phyloP scores from a whole-genome alignment of 1,139 yeast species.

The Ogataea hybrid region DNA sequence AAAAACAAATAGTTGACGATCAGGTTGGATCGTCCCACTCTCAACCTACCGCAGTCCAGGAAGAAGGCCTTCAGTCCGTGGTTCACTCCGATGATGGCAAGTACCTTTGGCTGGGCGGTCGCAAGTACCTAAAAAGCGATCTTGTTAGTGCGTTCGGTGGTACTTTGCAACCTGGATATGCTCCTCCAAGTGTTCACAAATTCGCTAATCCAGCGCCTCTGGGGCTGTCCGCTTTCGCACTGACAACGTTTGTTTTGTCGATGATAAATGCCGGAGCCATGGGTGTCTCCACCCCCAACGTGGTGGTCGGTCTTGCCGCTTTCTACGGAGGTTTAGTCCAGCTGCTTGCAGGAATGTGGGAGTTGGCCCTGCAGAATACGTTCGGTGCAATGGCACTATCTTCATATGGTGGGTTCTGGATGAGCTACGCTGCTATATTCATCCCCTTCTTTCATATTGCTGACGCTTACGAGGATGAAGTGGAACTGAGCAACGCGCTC shows the following conservation, averaged over 20 bases:
- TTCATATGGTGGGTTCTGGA: slow-evolving; percentile 90
- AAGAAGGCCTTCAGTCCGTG: slow-evolving; percentile 22
- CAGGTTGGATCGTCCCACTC: slow-evolving; percentile 20
- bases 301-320: slow-evolving; percentile 71
- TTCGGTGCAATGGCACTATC: slow-evolving; percentile 87
- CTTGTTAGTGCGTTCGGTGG: slow-evolving; percentile 74
- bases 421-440: slow-evolving; percentile 67
- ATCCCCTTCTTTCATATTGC: slow-evolving; percentile 73
- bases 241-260: slow-evolving; percentile 80
- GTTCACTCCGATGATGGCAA: slow-evolving; percentile 40
- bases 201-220: slow-evolving; percentile 90
- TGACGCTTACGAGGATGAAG: slow-evolving; percentile 40
- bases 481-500: slow-evolving; percentile 51
- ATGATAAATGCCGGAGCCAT: slow-evolving; percentile 63
- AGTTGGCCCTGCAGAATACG: slow-evolving; percentile 72
- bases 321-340: slow-evolving; percentile 89
- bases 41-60: slow-evolving; percentile 13
- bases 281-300: slow-evolving; percentile 49
- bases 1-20: slow-evolving; percentile 29
- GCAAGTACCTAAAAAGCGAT: slow-evolving; percentile 62
- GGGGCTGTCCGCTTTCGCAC: slow-evolving; percentile 83
- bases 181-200: slow-evolving; percentile 64
- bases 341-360: slow-evolving; percentile 73
- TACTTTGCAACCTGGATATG: slow-evolving; percentile 60
- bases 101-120: slow-evolving; percentile 69